Base-by-base conservation (phyloP, 768 basidiomycete genomes). In the Boletus vinaceobasis region DNA sequence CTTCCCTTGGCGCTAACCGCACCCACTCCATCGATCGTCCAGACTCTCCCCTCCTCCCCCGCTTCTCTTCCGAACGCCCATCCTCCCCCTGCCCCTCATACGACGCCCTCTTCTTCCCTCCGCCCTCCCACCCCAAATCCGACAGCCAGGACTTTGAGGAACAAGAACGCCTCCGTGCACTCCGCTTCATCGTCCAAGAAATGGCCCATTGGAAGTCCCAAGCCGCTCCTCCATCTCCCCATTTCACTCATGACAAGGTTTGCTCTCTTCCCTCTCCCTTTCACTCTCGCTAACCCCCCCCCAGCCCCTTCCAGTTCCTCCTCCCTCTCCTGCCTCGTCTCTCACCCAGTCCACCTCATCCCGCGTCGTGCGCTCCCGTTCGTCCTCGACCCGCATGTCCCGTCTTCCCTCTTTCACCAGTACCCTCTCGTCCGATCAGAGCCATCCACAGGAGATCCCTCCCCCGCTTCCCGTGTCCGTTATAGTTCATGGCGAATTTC, bases 131-230 rank as follows among this genome's bases (percentile, higher is more conserved):
- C 19, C 0, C 40, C 44, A 47, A 59, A 21, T 23, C 57, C 14
- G 59, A 55, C 21, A 53, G 58, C 23, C 39, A 48, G 19, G 60
- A 59, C 14, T 59, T 63, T 39, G 67, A 67, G 26, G 65, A 71
- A 42, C 56, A 63, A 13, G 70, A 74, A 48, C 71, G 72, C 38
- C 55, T 68, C 40, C 73, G 73, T 9, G 60, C 74, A 0, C 67
- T 75, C 52, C 65, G 66, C 21, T 73, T 71, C 51, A 70, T 74
- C 55, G 64, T 74, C 4, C 71, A 68, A 32, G 70, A 74, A 58
- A 74, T 74, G 73, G 60, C 64, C 0, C 63, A 61, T 32, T 70
- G 60, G 57, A 64, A 65, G 19, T 55, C 64, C 1, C 49, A 60
- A 2, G 39, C 48, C 0, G 29, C 39, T 3, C 46, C 36, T 0